A percentile compares a stretch with the other conserved stretches of the same genome.
Conservation (phyloP, 331 rosid genomes). For the Arachis monticola region DNA sequence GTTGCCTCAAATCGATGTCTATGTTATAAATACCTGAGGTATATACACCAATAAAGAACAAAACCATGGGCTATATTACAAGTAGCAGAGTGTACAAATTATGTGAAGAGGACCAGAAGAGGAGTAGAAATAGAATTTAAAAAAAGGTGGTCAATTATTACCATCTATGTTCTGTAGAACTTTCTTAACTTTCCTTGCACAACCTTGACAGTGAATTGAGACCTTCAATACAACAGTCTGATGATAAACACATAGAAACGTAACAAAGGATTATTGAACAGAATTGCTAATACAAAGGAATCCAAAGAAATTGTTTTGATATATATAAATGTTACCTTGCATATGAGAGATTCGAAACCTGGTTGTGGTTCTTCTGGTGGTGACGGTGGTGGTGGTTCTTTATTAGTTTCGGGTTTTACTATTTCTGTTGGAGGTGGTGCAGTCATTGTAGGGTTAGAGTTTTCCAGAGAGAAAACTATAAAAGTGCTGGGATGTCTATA, state of each 20-base stretch:
- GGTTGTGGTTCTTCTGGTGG: slow-evolving; percentile 37
- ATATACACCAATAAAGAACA: neutral
- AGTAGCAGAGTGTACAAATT: neutral
- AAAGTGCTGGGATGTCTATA: slow-evolving; percentile 19
- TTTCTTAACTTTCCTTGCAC: slow-evolving; percentile 69
- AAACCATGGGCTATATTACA: neutral
- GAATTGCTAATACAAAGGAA: neutral
- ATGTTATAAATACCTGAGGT: slow-evolving; percentile 69
- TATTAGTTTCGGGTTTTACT: slow-evolving; percentile 36
- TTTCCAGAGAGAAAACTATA: neutral
- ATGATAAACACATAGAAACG: neutral
- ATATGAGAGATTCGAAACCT: slow-evolving; percentile 48
- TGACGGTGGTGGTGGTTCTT: slow-evolving; percentile 18
- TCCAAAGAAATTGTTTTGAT: neutral
- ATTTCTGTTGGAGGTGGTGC: slow-evolving; percentile 44
- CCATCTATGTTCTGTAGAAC: slow-evolving; percentile 68
- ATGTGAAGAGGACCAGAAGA: neutral
- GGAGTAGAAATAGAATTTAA: neutral
- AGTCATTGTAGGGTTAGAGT: slow-evolving; percentile 55
- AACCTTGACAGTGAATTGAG: slow-evolving; percentile 79
- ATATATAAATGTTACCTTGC: slow-evolving; percentile 54
- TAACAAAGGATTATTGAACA: neutral
- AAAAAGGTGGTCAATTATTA: slow-evolving; percentile 20
- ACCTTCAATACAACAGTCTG: slow-evolving; percentile 69
- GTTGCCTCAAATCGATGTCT: slow-evolving; percentile 63